phyloP scores from a whole-genome alignment of 257 asterid species.

The Cynanchum wilfordii region DNA sequence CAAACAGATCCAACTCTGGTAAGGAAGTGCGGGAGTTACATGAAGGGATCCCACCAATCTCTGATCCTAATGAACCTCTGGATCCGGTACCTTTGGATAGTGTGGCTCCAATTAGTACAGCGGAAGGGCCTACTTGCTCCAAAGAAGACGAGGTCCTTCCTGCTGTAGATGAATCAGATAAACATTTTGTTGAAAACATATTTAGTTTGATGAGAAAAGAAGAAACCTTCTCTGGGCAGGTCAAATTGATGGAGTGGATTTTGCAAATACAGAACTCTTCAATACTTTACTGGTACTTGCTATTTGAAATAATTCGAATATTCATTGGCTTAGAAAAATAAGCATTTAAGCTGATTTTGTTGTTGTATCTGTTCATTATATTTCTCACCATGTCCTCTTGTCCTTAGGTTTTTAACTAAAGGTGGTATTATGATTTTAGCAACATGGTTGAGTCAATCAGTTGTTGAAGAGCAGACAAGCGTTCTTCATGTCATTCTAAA shows the following conservation, averaged over 20 bases:
- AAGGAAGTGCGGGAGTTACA: conserved; percentile 22
- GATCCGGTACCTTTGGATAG: conserved; percentile 63
- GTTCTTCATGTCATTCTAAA: conserved; percentile 64
- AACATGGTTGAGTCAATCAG: conserved; percentile 92
- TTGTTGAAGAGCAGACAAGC: conserved; percentile 85
- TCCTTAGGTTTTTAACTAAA: conserved; percentile 71
- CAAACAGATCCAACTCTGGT: conserved; percentile 36
- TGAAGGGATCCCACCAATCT: conserved; percentile 36
- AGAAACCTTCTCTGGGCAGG: conserved; percentile 85
- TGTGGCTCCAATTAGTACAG: conserved; percentile 42
- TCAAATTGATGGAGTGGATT: conserved; percentile 82
- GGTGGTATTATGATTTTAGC: conserved; percentile 92
- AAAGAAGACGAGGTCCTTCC: conserved; percentile 45
- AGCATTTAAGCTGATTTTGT: background rate
- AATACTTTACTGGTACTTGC: conserved; percentile 62
- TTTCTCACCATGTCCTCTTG: conserved; percentile 17
- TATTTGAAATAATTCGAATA: conserved; percentile 3
- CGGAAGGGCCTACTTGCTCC: conserved; percentile 58
- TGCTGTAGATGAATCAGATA: conserved; percentile 57
- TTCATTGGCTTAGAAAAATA: background rate
- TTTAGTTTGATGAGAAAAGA: conserved; percentile 78
- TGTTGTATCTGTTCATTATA: background rate
- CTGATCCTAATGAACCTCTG: conserved; percentile 36
- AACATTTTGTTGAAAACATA: conserved; percentile 55
- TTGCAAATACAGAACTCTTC: conserved; percentile 62